Base-by-base conservation (phyloP, 768 basidiomycete genomes). In the Lactifluus echinatus region DNA sequence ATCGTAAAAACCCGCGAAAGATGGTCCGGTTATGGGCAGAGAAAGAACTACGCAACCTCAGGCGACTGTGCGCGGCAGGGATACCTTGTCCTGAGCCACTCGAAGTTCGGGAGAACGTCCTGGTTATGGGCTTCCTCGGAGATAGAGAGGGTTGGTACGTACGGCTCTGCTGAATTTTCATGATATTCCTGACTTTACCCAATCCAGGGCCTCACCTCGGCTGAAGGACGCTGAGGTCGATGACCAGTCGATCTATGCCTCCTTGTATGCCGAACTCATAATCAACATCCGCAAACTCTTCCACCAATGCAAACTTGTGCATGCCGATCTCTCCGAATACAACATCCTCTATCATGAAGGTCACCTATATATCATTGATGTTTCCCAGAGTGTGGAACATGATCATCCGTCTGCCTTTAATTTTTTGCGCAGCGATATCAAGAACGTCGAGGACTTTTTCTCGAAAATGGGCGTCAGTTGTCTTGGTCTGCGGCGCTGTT, bases 21-120 rank as follows among this genome's bases (percentile, higher is more conserved):
- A 98, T 99, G 95, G 94, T 99, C 19, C 80, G 93, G 15, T 71
- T 98, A 3, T 99, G 96, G 96, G 96, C 96, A 2, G 96, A 99
- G 72, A 99, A 99, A 73, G 96, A 99, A 71, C 88, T 97, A 87
- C 83, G 96, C 23, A 99, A 99, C 68, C 73, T 99, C 60, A 86
- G 87, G 67, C 80, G 96, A 31, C 73, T 99, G 45, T 76, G 80
- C 8, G 72, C 83, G n/a, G 90, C 90, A 19, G 93, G 89, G 0
- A 81, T 99, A 50, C 77, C 79, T 45, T 90, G 89, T 59, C 96
- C 96, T 1, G 87, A 89, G 45, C 90, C 93, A 2, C 65, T 94
- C 17, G 96, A 98, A 68, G 93, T 96, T 8, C 80, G 93, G 55
- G 93, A 97, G 70, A 99, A 99, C 67, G 90, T 99, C 8, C 80